Percentiles rank a stretch among this genome's conserved stretches.
phyloP scores from a whole-genome alignment of 257 asterid genomes.

The Cordia subcordata region DNA sequence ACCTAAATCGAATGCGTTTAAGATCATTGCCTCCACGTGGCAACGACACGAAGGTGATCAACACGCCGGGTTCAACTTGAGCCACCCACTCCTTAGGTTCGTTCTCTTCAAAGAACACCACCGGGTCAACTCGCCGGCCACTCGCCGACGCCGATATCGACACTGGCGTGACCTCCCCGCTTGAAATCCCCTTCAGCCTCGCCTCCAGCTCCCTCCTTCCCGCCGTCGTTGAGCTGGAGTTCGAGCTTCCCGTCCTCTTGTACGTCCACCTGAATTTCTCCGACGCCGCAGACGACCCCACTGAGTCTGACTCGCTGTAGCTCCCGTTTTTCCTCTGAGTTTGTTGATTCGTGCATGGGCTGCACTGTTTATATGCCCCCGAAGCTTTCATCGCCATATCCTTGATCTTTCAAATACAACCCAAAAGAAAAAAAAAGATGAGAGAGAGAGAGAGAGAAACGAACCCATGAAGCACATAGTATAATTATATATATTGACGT shows the following conservation, averaged over 20 bases:
- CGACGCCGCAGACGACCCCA: constrained; percentile 28
- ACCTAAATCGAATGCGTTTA: constrained; percentile 95
- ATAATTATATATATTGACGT: too few relatives aligned
- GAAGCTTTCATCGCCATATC: constrained; percentile 98
- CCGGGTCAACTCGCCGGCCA: constrained; percentile 83
- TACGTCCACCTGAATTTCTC: constrained; percentile 84
- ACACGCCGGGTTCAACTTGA: constrained; percentile 95
- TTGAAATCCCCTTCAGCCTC: constrained; percentile 82
- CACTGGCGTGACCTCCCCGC: constrained; percentile 82
- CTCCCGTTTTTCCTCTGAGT: constrained; percentile 32
- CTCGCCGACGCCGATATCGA: constrained; percentile 61
- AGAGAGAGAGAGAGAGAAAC: too few relatives aligned
- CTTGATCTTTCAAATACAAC: constrained; percentile 49
- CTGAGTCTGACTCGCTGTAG: constrained; percentile 44
- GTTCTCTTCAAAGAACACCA: constrained; percentile 82
- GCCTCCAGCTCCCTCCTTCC: constrained; percentile 92
- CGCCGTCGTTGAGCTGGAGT: constrained; percentile 51
- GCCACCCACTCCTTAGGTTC: constrained; percentile 99
- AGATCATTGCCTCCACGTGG: constrained; percentile 97
- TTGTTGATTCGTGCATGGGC: constrained; percentile 64
- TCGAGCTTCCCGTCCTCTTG: constrained; percentile 79
- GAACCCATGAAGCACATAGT: background rate
- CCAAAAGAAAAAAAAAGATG: constrained; percentile 3
- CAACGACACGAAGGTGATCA: constrained; percentile 84
- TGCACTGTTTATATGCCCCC: constrained; percentile 82